phyloP scores from a whole-genome alignment of 2,329 filamentous ascomycete genomes.

The Boeremia exigua region DNA sequence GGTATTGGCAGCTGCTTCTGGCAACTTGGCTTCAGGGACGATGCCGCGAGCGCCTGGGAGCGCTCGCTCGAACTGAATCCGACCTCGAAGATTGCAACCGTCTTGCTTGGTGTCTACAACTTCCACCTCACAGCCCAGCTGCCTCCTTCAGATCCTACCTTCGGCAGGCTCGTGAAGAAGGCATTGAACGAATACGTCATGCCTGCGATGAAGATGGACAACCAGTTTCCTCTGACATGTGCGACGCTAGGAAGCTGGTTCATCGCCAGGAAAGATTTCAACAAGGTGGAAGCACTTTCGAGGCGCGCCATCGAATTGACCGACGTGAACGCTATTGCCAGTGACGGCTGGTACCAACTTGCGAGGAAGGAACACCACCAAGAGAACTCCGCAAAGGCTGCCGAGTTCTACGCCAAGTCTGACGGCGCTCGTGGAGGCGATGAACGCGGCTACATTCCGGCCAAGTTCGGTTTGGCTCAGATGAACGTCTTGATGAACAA shows the following conservation, averaged over 20 bases:
- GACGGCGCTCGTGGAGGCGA: slow-evolving; percentile 90
- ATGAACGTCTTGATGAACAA: slow-evolving; percentile 84
- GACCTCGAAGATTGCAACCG: slow-evolving; percentile 87
- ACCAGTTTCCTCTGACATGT: slow-evolving; percentile 86
- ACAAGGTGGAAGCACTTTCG: slow-evolving; percentile 83
- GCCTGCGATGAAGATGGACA: slow-evolving; percentile 91
- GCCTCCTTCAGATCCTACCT: slow-evolving; percentile 82
- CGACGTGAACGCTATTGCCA: slow-evolving; percentile 94
- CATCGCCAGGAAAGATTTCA: slow-evolving; percentile 77
- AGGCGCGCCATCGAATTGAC: slow-evolving; percentile 95
- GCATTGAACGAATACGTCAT: slow-evolving; percentile 95
- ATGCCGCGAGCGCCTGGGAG: slow-evolving; percentile 90
- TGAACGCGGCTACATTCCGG: slow-evolving; percentile 90
- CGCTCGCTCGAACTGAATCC: slow-evolving; percentile 81
- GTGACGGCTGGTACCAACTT: slow-evolving; percentile 96
- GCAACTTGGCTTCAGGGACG: slow-evolving; percentile 93
- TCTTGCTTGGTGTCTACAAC: slow-evolving; percentile 88
- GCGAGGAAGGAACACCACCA: slow-evolving; percentile 89
- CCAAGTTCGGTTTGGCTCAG: slow-evolving; percentile 93
- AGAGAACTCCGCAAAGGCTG: slow-evolving; percentile 75
- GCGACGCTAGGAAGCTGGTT: slow-evolving; percentile 92
- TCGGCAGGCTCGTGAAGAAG: slow-evolving; percentile 84
- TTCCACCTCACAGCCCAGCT: slow-evolving; percentile 85
- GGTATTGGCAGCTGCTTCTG: slow-evolving; percentile 97
- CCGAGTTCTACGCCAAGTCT: slow-evolving; percentile 85